A percentile compares a stretch with the other conserved stretches of the same genome.
Conservation (phyloP, 1,139 yeast genomes). For the Geotrichum restrictum region DNA sequence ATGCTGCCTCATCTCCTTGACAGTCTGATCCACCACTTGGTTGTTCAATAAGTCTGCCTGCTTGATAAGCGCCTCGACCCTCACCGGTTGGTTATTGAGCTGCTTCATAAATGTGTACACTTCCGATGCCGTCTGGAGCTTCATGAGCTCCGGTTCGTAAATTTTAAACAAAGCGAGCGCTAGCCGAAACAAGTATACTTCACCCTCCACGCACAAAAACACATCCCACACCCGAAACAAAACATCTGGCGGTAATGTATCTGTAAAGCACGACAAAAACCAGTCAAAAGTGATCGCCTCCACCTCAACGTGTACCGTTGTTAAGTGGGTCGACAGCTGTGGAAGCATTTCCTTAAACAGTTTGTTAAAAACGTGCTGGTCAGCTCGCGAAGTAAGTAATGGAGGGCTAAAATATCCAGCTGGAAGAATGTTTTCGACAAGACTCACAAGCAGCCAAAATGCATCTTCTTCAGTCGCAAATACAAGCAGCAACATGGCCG, state of each 20-base stretch:
- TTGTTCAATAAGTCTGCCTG: slow-evolving; percentile 23
- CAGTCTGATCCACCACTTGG: slow-evolving; percentile 23
- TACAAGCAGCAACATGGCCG: slow-evolving; percentile 50
- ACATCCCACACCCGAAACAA: slow-evolving; percentile 54
- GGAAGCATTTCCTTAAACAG: slow-evolving; percentile 41
- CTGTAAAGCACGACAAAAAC: slow-evolving; percentile 57
- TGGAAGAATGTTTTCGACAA: slow-evolving; percentile 54
- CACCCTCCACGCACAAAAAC: slow-evolving; percentile 45
- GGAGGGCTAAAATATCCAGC: slow-evolving; percentile 46
- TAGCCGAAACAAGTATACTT: slow-evolving; percentile 38
- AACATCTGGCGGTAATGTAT: slow-evolving; percentile 50
- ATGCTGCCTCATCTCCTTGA: slow-evolving; percentile 14
- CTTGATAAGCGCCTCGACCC: slow-evolving; percentile 32
- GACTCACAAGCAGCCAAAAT: slow-evolving; percentile 53
- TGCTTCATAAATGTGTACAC: slow-evolving; percentile 47
- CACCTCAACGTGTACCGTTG: slow-evolving; percentile 43
- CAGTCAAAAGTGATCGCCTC: slow-evolving; percentile 56
- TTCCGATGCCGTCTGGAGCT: slow-evolving; percentile 39
- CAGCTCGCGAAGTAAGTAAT: slow-evolving; percentile 44
- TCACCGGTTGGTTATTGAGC: slow-evolving; percentile 34
- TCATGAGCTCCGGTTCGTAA: slow-evolving; percentile 41
- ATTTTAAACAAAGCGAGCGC: slow-evolving; percentile 46
- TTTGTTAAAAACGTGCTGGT: slow-evolving; percentile 40
- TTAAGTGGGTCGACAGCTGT: slow-evolving; percentile 42
- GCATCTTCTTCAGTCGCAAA: slow-evolving; percentile 53